phyloP scores from a whole-genome alignment of 202 grass and related monocot genomes.

The Panicum virgatum region DNA sequence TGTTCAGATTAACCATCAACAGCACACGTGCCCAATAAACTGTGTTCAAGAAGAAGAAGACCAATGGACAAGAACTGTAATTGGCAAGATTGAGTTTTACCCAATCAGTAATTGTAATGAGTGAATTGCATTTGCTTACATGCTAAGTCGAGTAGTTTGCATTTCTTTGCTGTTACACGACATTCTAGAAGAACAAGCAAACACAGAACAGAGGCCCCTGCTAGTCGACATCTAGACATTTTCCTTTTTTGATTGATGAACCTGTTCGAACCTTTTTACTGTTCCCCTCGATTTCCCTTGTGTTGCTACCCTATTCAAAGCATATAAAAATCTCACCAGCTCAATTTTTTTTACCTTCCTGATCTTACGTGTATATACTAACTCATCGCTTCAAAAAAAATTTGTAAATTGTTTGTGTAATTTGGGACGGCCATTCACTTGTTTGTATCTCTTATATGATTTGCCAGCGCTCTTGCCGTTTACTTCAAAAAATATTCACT shows the following conservation, averaged over 20 bases:
- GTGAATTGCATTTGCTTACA: conserved; percentile 6
- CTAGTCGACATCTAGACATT: neutral
- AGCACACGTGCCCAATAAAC: conserved; percentile 25
- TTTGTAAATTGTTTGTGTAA: neutral
- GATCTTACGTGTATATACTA: neutral
- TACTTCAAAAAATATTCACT: no score
- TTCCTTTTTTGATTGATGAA: conserved; percentile 10
- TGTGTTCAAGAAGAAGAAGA: conserved; percentile 26
- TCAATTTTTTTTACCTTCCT: neutral
- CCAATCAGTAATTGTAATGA: neutral
- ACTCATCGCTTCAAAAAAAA: neutral
- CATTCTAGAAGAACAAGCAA: conserved; percentile 30
- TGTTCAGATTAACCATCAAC: conserved; percentile 1
- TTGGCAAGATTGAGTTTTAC: conserved; percentile 4
- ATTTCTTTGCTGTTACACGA: neutral
- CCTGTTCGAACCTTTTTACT: conserved; percentile 11
- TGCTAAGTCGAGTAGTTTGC: conserved; percentile 22
- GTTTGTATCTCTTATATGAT: no score
- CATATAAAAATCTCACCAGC: neutral
- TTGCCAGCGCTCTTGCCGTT: no score
- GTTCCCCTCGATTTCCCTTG: neutral
- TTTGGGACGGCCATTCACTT: neutral
- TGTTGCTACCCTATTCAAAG: neutral
- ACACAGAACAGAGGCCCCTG: neutral
- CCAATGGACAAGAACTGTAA: neutral